Conservation (phyloP, 495 filamentous ascomycete genomes). For the Glarea lozoyensis region DNA sequence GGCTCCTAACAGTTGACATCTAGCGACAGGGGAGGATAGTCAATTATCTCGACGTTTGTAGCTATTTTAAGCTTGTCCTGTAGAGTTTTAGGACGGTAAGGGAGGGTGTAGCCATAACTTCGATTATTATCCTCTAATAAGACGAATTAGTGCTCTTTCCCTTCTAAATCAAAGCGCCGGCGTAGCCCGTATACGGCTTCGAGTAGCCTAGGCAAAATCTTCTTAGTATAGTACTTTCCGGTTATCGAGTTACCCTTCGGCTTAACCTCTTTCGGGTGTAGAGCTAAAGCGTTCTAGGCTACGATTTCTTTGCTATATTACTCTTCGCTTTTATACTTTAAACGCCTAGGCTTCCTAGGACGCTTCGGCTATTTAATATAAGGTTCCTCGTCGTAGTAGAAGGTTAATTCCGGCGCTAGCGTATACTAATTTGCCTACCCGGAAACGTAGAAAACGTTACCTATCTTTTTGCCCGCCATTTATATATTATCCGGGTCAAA, state of each 20-base stretch:
- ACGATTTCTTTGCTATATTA: background rate
- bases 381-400: conserved; percentile 12
- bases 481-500: conserved; percentile 8
- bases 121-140: conserved; percentile 11
- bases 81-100: too few relatives aligned
- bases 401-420: conserved; percentile 7
- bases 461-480: background rate
- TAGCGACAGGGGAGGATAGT: conserved; percentile 4
- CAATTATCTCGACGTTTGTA: too few relatives aligned
- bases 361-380: background rate
- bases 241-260: too few relatives aligned
- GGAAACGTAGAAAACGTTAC: conserved; percentile 8
- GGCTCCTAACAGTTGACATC: conserved; percentile 8
- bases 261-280: background rate
- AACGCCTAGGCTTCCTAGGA: conserved; percentile 6
- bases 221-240: conserved; percentile 9
- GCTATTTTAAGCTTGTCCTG: too few relatives aligned
- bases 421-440: conserved; percentile 3
- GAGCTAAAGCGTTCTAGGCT: conserved; percentile 6
- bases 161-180: too few relatives aligned
- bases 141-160: too few relatives aligned
- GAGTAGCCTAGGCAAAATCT: conserved; percentile 5
- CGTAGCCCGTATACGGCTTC: conserved; percentile 2
- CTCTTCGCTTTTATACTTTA: background rate
- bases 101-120: too few relatives aligned